Evolutionary conservation across 306 rosid species (phyloP).

Genomic region (Cucumis melo): DNA sequence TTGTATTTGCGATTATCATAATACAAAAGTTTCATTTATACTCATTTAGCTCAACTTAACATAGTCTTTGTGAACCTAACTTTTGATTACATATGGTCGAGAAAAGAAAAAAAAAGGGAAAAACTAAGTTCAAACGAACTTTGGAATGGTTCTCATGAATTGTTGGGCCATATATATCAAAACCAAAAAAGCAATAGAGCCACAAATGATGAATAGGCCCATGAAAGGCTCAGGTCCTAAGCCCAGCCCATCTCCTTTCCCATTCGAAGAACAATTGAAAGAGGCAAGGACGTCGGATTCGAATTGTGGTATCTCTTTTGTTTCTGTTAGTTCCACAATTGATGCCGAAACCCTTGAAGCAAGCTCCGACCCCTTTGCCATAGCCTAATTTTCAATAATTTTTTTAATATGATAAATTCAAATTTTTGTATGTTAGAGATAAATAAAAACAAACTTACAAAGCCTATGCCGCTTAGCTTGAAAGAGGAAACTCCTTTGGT

Average conservation of each 20-base stretch:
- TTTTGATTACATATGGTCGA: no score
- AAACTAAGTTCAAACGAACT: no score
- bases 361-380: conserved; percentile 21
- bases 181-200: conserved; percentile 11
- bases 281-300: conserved; percentile 17
- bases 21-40: no score
- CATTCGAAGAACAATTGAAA: conserved; percentile 18
- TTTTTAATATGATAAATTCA: no score
- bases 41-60: no score
- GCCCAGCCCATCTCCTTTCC: neutral
- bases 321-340: conserved; percentile 16
- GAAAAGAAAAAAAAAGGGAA: no score
- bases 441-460: conserved; percentile 17
- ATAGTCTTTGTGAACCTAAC: no score
- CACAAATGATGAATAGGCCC: conserved; percentile 23
- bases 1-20: no score
- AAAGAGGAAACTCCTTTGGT: conserved; percentile 17
- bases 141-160: neutral
- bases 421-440: neutral
- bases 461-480: conserved; percentile 46
- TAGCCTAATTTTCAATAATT: conserved; percentile 8
- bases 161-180: neutral
- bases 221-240: conserved; percentile 32
- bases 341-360: conserved; percentile 20
- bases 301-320: conserved; percentile 15